phyloP scores from a whole-genome alignment of 441 rosid species.

The Kokia cookei region DNA sequence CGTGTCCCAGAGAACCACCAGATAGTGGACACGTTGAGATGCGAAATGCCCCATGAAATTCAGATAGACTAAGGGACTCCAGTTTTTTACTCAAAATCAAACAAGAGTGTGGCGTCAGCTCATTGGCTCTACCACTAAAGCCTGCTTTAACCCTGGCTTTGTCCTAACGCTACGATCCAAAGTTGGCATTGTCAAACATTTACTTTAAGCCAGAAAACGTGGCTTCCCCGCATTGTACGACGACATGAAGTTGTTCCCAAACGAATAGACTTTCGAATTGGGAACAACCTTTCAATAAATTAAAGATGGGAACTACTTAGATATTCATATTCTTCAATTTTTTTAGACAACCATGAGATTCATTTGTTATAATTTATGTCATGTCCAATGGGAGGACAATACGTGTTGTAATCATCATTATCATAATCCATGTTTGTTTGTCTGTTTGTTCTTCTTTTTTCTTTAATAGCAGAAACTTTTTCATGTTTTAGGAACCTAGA shows the following conservation, averaged over 20 bases:
- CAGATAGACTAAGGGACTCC: not conserved
- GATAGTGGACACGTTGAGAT: slow-evolving; percentile 8
- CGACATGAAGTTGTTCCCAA: not conserved
- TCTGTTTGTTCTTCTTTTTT: not conserved
- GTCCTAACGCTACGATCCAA: slow-evolving; percentile 14
- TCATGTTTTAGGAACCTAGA: not conserved
- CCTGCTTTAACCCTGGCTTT: slow-evolving; percentile 7
- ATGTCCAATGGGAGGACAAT: not conserved
- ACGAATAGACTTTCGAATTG: not conserved
- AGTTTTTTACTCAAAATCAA: not conserved
- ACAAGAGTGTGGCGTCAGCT: not conserved
- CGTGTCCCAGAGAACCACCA: not conserved
- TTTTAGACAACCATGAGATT: not conserved
- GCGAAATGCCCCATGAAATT: not conserved
- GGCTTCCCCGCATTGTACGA: not conserved
- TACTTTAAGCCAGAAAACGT: not conserved
- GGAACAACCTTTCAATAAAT: not conserved
- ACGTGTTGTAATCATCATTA: not conserved
- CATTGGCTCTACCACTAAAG: not conserved
- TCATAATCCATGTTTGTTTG: not conserved
- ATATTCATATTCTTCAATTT: not conserved
- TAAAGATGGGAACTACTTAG: not conserved
- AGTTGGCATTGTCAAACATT: slow-evolving; percentile 3
- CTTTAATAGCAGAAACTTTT: not conserved
- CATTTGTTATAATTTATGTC: not conserved